These are phyloP conservation scores for Cercospora sp. DNA, from an alignment of 2,329 filamentous ascomycete genomes.

Conservation along the genomic window DNA sequence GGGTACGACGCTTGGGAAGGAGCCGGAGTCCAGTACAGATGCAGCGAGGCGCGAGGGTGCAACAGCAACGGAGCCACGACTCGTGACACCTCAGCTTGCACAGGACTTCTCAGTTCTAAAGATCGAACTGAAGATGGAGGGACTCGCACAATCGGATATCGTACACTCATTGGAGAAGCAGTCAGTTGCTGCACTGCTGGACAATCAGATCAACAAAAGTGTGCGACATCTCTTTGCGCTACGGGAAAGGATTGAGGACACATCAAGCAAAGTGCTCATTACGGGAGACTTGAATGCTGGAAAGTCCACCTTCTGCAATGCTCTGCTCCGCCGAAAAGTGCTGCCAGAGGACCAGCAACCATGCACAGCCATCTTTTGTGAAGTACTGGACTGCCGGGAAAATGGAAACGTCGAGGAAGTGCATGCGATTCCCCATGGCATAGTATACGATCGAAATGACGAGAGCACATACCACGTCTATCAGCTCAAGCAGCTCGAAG, in stretches of 20 bases:
- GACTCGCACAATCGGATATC: constrained; percentile 81
- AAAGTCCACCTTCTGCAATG: constrained; percentile 98
- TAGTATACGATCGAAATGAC: constrained; percentile 80
- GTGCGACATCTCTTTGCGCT: constrained; percentile 85
- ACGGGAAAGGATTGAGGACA: constrained; percentile 93
- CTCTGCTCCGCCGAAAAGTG: constrained; percentile 86
- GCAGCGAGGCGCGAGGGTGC: constrained; percentile 63
- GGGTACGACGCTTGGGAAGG: constrained; percentile 65
- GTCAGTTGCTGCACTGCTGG: constrained; percentile 84
- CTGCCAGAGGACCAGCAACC: constrained; percentile 96
- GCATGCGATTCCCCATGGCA: constrained; percentile 84
- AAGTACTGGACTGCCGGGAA: constrained; percentile 88
- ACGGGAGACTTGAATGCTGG: constrained; percentile 96
- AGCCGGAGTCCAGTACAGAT: constrained; percentile 59
- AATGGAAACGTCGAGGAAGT: constrained; percentile 93
- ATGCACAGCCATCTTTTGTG: constrained; percentile 97
- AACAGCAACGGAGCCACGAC: constrained; percentile 66
- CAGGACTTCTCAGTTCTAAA: constrained; percentile 96
- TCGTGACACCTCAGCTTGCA: constrained; percentile 88
- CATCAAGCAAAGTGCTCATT: constrained; percentile 91
- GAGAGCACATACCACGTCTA: constrained; percentile 94
- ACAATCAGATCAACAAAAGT: constrained; percentile 91
- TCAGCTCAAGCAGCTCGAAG: constrained; percentile 73
- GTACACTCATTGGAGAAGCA: constrained; percentile 93
- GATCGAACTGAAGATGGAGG: constrained; percentile 86